Percentiles rank a stretch among this genome's conserved stretches.
Conservation (phyloP, 225 moss, liverwort and hornwort species). For the Sphagnum tenellum region DNA sequence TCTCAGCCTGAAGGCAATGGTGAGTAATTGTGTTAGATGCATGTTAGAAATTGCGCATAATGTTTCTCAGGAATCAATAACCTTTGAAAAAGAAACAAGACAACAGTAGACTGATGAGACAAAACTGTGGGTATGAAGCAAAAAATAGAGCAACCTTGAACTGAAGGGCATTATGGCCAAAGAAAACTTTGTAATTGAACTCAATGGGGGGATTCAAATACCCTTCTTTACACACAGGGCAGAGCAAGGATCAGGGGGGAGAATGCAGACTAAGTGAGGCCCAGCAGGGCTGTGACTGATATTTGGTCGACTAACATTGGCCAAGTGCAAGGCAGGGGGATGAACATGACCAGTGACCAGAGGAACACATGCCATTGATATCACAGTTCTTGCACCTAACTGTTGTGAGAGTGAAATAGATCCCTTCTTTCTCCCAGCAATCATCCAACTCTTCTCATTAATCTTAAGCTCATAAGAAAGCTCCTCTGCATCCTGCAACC, state of each 20-base stretch:
- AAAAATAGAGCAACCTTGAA: no score
- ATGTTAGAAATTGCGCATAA: no score
- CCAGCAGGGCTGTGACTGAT: constrained; percentile 91
- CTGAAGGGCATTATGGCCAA: no score
- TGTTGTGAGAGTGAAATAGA: constrained; percentile 49
- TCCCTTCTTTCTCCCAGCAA: constrained; percentile 91
- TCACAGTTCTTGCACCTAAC: constrained; percentile 62
- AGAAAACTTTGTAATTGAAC: no score
- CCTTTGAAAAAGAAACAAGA: no score
- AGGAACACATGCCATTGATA: constrained; percentile 95
- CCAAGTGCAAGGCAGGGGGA: constrained; percentile 85
- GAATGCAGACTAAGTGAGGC: constrained; percentile 91
- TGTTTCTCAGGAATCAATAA: no score
- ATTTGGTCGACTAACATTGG: constrained; percentile 76
- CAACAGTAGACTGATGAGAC: no score
- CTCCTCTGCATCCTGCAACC: constrained; percentile 58
- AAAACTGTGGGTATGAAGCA: no score
- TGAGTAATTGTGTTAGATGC: no score
- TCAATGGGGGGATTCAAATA: constrained; percentile 10
- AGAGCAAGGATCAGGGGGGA: constrained; percentile 88
- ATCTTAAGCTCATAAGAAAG: constrained; percentile 78
- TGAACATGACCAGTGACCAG: constrained; percentile 93
- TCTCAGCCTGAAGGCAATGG: no score
- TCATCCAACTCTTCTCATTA: constrained; percentile 87
- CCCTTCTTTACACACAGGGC: constrained; percentile 78